phyloP scores from a whole-genome alignment of 129 eudicot species.

The Chrysanthemum lavandulifolium region DNA sequence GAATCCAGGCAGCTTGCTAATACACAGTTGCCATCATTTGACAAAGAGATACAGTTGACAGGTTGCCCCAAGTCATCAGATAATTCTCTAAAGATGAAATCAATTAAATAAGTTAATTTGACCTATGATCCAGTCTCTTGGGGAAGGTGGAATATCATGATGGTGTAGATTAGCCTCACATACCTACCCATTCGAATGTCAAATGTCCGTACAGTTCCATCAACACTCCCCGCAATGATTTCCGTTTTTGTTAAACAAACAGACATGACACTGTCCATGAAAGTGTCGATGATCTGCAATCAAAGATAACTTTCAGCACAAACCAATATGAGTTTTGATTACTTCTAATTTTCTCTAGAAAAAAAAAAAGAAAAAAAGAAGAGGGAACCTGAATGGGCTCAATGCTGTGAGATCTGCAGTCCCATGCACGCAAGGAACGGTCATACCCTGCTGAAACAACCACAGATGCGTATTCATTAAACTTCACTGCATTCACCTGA shows the following conservation, averaged over 20 bases:
- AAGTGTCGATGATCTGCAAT: conserved; percentile 78
- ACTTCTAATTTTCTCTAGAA: neutral
- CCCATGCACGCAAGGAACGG: conserved; percentile 95
- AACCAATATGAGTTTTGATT: neutral
- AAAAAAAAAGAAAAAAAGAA: neutral
- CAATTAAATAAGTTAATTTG: neutral
- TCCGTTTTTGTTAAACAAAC: conserved; percentile 82
- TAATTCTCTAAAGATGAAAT: conserved; percentile 54
- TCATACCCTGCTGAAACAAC: conserved; percentile 98
- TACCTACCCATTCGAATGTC: conserved; percentile 98
- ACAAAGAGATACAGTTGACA: conserved; percentile 89
- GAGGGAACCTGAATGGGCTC: conserved; percentile 85
- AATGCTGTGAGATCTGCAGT: conserved; percentile 95
- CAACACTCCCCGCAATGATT: conserved; percentile 99
- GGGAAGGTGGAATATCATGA: neutral
- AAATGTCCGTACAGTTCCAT: conserved; percentile 96
- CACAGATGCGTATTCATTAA: conserved; percentile 80
- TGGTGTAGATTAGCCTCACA: conserved; percentile 26
- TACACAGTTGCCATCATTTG: conserved; percentile 90
- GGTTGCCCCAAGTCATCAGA: conserved; percentile 94
- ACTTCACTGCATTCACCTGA: conserved; percentile 99
- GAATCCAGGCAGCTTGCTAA: conserved; percentile 97
- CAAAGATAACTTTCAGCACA: conserved; percentile 15
- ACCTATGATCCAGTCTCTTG: neutral
- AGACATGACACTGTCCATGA: conserved; percentile 94